These are phyloP conservation scores for Sphagnurus paluster DNA, from an alignment of 1,284 basidiomycete species.

Conservation along the genomic window DNA sequence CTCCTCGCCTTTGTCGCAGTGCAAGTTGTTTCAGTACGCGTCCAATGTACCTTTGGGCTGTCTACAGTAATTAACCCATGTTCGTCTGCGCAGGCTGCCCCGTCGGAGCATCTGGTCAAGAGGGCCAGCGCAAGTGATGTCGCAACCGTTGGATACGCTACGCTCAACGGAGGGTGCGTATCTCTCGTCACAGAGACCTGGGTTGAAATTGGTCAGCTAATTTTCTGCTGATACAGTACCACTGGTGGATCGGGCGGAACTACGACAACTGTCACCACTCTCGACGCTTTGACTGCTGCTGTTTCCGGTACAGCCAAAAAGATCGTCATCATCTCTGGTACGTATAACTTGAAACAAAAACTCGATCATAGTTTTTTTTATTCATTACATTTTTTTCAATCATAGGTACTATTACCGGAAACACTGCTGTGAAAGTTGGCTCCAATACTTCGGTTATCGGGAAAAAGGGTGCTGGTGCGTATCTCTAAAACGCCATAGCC, in stretches of 20 bases:
- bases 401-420: constrained; percentile 44
- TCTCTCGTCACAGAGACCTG: not conserved
- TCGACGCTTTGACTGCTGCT: constrained; percentile 42
- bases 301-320: constrained; percentile 42
- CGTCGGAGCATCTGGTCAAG: constrained; percentile 13
- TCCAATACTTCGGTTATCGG: constrained; percentile 45
- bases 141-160: constrained; percentile 20
- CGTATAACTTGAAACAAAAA: not conserved
- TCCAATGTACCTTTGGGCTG: not conserved
- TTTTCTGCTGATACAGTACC: constrained; percentile 29
- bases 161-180: constrained; percentile 36
- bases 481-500: not conserved
- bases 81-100: constrained; percentile 12
- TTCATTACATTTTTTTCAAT: too few relatives aligned
- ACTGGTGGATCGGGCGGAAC: constrained; percentile 45
- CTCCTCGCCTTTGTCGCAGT: constrained; percentile 15
- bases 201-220: not conserved
- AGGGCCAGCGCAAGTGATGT: constrained; percentile 13
- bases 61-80: not conserved
- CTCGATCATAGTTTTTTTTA: too few relatives aligned
- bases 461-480: constrained; percentile 27
- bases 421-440: constrained; percentile 40
- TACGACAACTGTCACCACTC: constrained; percentile 41
- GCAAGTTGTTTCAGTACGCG: constrained; percentile 14
- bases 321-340: constrained; percentile 45